phyloP scores from a whole-genome alignment of 345 rosid species.

The Gossypium australe region DNA sequence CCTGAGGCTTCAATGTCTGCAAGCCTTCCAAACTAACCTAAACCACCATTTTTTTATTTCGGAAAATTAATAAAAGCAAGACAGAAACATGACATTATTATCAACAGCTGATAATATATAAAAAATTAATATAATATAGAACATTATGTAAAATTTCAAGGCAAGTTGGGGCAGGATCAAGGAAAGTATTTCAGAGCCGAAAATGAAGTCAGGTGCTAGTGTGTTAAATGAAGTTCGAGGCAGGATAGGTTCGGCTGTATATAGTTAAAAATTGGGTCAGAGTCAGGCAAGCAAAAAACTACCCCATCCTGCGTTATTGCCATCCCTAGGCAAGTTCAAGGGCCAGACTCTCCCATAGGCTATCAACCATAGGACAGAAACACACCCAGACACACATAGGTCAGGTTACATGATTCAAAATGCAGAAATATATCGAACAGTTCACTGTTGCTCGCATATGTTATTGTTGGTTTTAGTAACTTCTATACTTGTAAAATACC shows the following conservation, averaged over 20 bases:
- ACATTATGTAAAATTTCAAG: neutral
- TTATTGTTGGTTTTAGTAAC: neutral
- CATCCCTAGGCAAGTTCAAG: neutral
- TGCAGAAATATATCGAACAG: neutral
- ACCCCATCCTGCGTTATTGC: neutral
- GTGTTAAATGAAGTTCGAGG: neutral
- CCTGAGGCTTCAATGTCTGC: constrained; percentile 75
- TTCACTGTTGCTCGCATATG: neutral
- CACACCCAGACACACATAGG: neutral
- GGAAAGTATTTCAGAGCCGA: neutral
- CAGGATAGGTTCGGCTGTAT: too few species aligned
- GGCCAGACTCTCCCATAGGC: neutral
- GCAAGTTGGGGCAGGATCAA: neutral
- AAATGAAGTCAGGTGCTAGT: neutral
- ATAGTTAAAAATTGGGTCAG: neutral
- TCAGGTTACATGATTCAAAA: neutral
- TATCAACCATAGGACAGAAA: neutral
- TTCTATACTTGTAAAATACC: neutral
- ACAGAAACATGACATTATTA: neutral
- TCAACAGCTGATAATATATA: too few species aligned
- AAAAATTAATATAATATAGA: neutral
- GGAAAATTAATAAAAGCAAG: constrained; percentile 7
- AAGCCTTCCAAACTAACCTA: constrained; percentile 83
- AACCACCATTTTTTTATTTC: constrained; percentile 13
- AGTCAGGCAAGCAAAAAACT: neutral